phyloP scores from a whole-genome alignment of 768 basidiomycete genomes.

The Cantharellus anzutake region DNA sequence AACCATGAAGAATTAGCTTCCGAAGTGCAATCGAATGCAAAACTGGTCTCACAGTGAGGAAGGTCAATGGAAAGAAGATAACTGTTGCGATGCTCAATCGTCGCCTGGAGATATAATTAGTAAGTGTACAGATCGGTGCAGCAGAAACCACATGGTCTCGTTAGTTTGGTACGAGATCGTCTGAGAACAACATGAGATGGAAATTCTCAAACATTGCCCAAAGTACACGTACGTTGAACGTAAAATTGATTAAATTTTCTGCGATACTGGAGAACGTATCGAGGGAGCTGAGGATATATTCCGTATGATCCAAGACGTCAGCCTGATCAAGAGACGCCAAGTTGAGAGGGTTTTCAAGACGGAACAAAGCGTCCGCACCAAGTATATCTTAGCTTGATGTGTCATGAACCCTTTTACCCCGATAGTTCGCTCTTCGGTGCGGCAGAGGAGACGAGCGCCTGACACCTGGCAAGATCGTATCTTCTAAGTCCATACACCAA shows the following conservation, averaged over 20 bases:
- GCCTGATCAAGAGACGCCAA: slow-evolving; percentile 22
- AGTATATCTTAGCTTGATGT: slow-evolving; percentile 48
- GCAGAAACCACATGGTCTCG: slow-evolving; percentile 37
- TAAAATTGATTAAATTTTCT: slow-evolving; percentile 53
- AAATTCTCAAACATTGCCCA: not conserved
- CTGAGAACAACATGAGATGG: slow-evolving; percentile 17
- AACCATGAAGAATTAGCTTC: too few relatives aligned
- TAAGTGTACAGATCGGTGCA: not conserved
- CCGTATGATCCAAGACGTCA: slow-evolving; percentile 61
- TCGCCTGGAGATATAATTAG: slow-evolving; percentile 20
- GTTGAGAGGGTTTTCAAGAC: not conserved
- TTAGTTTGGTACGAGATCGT: slow-evolving; percentile 61
- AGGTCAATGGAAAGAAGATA: slow-evolving; percentile 47
- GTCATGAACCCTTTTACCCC: slow-evolving; percentile 42
- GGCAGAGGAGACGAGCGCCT: slow-evolving; percentile 33
- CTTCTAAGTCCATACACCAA: slow-evolving; percentile 47
- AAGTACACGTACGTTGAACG: slow-evolving; percentile 40
- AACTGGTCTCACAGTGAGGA: slow-evolving; percentile 24
- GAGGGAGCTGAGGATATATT: slow-evolving; percentile 44
- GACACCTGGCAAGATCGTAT: slow-evolving; percentile 49
- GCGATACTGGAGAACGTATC: slow-evolving; percentile 57
- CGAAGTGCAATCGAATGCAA: too few relatives aligned
- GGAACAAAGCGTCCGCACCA: slow-evolving; percentile 19
- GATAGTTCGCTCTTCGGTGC: slow-evolving; percentile 8
- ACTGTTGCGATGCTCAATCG: slow-evolving; percentile 49